Base-by-base conservation (phyloP, 2,329 filamentous ascomycete genomes). In the Colletotrichum sp. region DNA sequence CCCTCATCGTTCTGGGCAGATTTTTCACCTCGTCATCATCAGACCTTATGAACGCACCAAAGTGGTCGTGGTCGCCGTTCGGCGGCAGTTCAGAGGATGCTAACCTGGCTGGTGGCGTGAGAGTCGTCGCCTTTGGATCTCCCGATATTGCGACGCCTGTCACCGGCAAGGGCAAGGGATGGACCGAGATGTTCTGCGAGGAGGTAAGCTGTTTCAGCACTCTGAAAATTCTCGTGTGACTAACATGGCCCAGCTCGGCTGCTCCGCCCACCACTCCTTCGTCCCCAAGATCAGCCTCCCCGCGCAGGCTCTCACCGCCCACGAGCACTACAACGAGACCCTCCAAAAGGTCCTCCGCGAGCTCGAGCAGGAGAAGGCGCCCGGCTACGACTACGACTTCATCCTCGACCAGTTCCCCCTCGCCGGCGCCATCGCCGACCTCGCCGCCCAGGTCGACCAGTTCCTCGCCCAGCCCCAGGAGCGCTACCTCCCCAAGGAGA, bases 241-340 rank as follows among this genome's bases (percentile, higher is more conserved):
- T 68, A 6, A 76, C 69, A 59, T 12, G 6, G n/a, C 18, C 16
- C 67, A 91, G 89, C 81, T 91, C 10, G 79, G 83, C 30, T 91
- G 89, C 81, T 83, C 84, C 18, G 84, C 83, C 2, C 84, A 89
- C 66, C 78, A 88, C 24, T 90, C 89, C 2, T 85, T 89, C 69
- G 82, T 89, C 2, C 89, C 89, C 4, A 69, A 78, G 4, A 78
- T 79, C 13, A 80, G 83, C 64, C 86, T 1, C 90, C 92, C 71
- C 91, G 81, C 26, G 86, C 90, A 64, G 26, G 84, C 80, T 13
- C 86, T 90, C 36, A 93, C 84, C 3, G 89, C 87, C 77, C 96
- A 89, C 77, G 78, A 84, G 36, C 81, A 90, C 7, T 93, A 92
- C 68, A 91, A 88, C 1, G 82, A 84, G 2, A 88, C 85, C 4